Conservation (phyloP, 495 filamentous ascomycete species). For the Penicillium angulare region DNA sequence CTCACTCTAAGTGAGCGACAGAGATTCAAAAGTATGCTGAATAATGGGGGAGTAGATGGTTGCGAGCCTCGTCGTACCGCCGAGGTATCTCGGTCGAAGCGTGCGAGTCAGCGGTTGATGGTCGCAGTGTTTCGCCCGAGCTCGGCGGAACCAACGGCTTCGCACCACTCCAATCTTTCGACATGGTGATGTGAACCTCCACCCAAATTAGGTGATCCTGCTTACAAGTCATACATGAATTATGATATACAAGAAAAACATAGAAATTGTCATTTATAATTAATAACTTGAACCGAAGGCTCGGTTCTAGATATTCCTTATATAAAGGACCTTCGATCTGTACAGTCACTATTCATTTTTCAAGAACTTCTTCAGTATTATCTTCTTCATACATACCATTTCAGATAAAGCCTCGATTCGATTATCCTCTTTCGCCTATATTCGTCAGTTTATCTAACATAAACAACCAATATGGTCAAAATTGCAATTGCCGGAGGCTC, state of each 20-base stretch:
- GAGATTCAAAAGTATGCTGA: too few relatives aligned
- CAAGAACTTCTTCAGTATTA: background rate
- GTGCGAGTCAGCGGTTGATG: background rate
- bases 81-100: background rate
- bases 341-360: background rate
- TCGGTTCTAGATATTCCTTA: too few relatives aligned
- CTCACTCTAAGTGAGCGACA: too few relatives aligned
- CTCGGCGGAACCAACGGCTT: background rate
- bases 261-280: background rate
- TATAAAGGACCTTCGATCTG: too few relatives aligned
- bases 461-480: conserved; percentile 47
- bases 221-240: background rate
- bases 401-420: too few relatives aligned
- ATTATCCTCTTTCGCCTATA: background rate
- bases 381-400: background rate
- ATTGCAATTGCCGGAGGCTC: conserved; percentile 55
- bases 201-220: too few relatives aligned
- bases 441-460: background rate
- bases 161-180: background rate
- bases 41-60: too few relatives aligned
- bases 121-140: background rate
- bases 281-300: background rate
- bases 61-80: background rate
- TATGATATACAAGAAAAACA: background rate
- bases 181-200: too few relatives aligned